phyloP scores from a whole-genome alignment of 2,329 filamentous ascomycete genomes.

The Trichoderma gracile region DNA sequence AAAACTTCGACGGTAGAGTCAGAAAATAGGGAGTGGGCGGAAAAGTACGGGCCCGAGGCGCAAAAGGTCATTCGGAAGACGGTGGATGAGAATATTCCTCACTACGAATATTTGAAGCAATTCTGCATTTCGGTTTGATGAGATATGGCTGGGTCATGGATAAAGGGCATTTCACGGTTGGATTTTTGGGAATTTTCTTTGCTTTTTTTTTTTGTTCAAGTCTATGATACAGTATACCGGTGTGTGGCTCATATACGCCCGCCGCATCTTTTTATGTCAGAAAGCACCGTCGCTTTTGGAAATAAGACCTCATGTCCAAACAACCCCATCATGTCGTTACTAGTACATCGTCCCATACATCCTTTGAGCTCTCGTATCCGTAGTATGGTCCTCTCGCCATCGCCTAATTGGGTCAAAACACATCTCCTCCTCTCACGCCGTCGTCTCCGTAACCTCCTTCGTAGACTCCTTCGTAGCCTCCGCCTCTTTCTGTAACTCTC shows the following conservation, averaged over 20 bases:
- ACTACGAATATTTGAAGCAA: constrained; percentile 81
- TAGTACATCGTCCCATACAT: constrained; percentile 8
- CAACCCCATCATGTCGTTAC: constrained; percentile 1
- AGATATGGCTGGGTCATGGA: not conserved
- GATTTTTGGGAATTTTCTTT: not conserved
- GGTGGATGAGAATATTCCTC: constrained; percentile 68
- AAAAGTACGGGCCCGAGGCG: constrained; percentile 72
- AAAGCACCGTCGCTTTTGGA: constrained; percentile 21
- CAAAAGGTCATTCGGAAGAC: constrained; percentile 69
- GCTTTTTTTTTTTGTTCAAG: constrained; percentile 4
- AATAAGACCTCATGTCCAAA: constrained; percentile 3
- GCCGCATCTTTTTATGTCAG: constrained; percentile 7
- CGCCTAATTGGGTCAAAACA: not conserved
- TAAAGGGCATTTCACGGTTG: not conserved
- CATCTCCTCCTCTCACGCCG: not conserved
- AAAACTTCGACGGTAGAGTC: constrained; percentile 64
- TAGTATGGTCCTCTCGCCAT: not conserved
- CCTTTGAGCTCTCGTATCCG: not conserved
- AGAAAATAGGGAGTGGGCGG: constrained; percentile 69
- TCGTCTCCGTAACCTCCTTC: constrained; percentile 2
- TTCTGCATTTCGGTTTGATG: constrained; percentile 65
- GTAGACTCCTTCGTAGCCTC: not conserved
- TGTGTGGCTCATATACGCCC: not conserved
- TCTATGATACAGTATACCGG: constrained; percentile 22
- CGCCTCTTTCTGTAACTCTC: constrained; percentile 1